Percentiles rank a stretch among this genome's conserved stretches.
Conservation (phyloP, 228 moss, liverwort and hornwort genomes). For the Sphagnum fallax region DNA sequence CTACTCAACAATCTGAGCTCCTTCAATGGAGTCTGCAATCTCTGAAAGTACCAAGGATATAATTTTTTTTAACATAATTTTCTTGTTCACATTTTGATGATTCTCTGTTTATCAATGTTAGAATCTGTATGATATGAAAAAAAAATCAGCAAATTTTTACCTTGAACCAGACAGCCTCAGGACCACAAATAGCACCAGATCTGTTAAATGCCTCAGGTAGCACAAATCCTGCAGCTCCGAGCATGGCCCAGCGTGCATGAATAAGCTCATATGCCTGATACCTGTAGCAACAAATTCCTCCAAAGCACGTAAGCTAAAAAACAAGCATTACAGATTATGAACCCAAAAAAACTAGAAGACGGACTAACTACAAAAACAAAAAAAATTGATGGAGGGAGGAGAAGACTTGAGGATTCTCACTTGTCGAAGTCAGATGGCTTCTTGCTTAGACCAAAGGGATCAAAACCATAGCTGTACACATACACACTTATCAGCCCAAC, state of each 20-base stretch:
- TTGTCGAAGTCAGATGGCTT: conserved; percentile 67
- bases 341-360: background rate
- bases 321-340: background rate
- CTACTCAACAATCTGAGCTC: too few relatives aligned
- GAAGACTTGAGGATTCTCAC: background rate
- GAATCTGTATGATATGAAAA: too few relatives aligned
- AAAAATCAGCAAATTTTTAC: conserved; percentile 7
- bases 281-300: conserved; percentile 2
- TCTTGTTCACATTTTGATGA: too few relatives aligned
- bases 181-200: conserved; percentile 77
- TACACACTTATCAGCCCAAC: background rate
- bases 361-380: too few relatives aligned
- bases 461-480: conserved; percentile 65
- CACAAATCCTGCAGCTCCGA: conserved; percentile 81
- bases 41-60: too few relatives aligned
- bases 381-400: too few relatives aligned
- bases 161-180: conserved; percentile 88
- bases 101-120: too few relatives aligned
- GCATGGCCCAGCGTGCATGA: conserved; percentile 86
- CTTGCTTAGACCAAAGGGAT: conserved; percentile 82
- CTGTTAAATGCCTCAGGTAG: conserved; percentile 93
- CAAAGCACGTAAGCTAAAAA: too few relatives aligned
- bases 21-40: too few relatives aligned
- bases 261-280: conserved; percentile 93
- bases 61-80: too few relatives aligned